Evolutionary conservation across 2,329 filamentous ascomycete genomes (phyloP), one percentile per base, ranked within the genome.

Genomic region (Chaetomiaceae sp.): DNA sequence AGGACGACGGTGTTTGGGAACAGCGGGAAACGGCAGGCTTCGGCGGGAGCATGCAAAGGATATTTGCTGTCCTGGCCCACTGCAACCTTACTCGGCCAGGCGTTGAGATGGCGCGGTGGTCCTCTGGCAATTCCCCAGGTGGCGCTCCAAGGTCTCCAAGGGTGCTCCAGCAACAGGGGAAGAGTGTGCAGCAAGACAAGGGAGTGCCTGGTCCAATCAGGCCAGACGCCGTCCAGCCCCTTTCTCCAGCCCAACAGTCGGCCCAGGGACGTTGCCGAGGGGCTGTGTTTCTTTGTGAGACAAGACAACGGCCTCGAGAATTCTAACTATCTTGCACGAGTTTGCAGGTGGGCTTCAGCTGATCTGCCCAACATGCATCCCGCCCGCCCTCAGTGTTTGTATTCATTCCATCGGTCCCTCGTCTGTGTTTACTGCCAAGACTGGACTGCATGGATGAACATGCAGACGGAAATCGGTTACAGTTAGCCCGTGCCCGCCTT

Each of bases 1-100:
- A 14, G 4, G 18, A 32, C 18, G 23, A 32, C 8, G 5, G 41
- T 51, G 25, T 27, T 25, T 10, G 36, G 20, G 38, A 25, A 29
- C 38, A 45, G 48, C 29, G 50, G 30, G 43, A 47, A 53, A 53
- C 50, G 27, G 43, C 36, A 30, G 36, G 41, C 50, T 53, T 45
- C 14, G 30, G 14, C 7, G 23, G 34, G 23, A 36, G 37, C 29
- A 34, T 29, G 27, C 29, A 36, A 37, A 47, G 16, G 49, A 41
- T 53, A 53, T 53, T 53, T 47, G 49, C 43, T 47, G 46, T 5
- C 8, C 13, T 13, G 48, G 43, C 50, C 50, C 50, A 53, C 50
- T 34, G 41, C 48, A 45, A 45, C 48, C 48, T 37, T 38, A 40
- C 40, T 38, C 23, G 48, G 34, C 50, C 43, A 29, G 37, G 44